Percentiles rank a stretch among this genome's conserved stretches.
Conservation (phyloP, 495 filamentous ascomycete genomes). For the Aeminium ludgeri region DNA sequence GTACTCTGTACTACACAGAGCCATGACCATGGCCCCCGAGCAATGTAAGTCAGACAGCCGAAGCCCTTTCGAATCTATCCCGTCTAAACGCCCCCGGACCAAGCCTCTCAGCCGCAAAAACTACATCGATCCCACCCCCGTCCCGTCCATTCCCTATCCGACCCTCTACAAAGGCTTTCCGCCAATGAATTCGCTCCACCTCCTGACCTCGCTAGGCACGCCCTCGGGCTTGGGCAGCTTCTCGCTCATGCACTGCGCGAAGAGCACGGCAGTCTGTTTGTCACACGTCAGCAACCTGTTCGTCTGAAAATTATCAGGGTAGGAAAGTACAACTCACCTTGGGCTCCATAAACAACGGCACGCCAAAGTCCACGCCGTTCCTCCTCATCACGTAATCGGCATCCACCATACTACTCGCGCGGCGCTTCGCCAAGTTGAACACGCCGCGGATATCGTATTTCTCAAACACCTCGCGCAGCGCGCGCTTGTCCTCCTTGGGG, state of each 20-base stretch:
- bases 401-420: constrained; percentile 71
- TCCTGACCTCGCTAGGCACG: constrained; percentile 75
- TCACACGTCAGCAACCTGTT: constrained; percentile 5
- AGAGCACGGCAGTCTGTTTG: constrained; percentile 75
- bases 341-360: constrained; percentile 96
- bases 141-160: too few species aligned
- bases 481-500: constrained; percentile 89
- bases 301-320: constrained; percentile 13
- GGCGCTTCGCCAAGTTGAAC: constrained; percentile 78
- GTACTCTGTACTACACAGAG: too few species aligned
- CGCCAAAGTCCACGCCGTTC: constrained; percentile 95
- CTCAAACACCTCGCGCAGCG: constrained; percentile 86
- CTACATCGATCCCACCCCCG: too few species aligned
- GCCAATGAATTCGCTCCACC: constrained; percentile 89
- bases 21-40: too few species aligned
- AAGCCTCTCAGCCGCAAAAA: too few species aligned
- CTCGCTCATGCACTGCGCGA: constrained; percentile 87
- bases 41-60: too few species aligned
- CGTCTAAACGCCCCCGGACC: too few species aligned
- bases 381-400: constrained; percentile 97
- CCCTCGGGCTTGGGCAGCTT: constrained; percentile 73
- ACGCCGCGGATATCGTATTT: constrained; percentile 91
- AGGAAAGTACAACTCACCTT: constrained; percentile 47
- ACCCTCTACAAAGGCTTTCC: constrained; percentile 56
- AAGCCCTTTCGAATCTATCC: too few species aligned